Base-by-base conservation (phyloP, 805 yeast genomes). In the Wickerhamiella shivajii region DNA sequence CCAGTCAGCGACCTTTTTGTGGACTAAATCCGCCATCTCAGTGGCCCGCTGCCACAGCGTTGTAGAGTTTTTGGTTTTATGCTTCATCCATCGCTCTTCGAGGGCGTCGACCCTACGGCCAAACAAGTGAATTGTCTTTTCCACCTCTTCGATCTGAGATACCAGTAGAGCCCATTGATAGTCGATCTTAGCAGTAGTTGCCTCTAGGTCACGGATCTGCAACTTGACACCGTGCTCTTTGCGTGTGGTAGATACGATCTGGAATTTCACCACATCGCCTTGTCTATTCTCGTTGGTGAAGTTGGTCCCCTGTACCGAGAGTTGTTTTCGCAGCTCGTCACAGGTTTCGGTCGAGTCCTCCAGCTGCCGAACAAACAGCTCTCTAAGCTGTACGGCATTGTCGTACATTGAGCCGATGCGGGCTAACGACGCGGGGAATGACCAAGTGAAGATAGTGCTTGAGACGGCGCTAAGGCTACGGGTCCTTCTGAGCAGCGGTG, bases 111-210 rank as follows among this genome's bases (percentile, higher is more conserved):
- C 60, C 41, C 60, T 58, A 12, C 44, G 27, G 7, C 51, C 56
- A 51, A 70, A 69, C 23, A 61, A 50, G 29, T 61, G 56, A 36
- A 71, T 62, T 28, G 73, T 64, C 18, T 72, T 74, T 44, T 74
- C 79, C 6, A 77, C 74, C 44, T 78, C 90, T 27, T 69, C 64
- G 29, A 78, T 64, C 43, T 77, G 72, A 15, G 67, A 64, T 20
- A 64, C 64, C 19, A 78, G 51, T 26, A 74, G 56, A 14, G 77
- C 55, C 28, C 73, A 57, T 47, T 78, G 87, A 50, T 78, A 78
- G 43, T 71, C 69, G 32, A 78, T 60, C 3, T 49, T 44, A 15
- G 79, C 73, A 21, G 69, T 66, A 32, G 70, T 54, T 6, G 74
- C 66, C 32, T 66, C 68, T 12, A 73, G 56, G 39, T 73, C 77